Evolutionary conservation across 805 yeast genomes (phyloP), one percentile per base, ranked within the genome.

Genomic region (Kuraishia capsulata): DNA sequence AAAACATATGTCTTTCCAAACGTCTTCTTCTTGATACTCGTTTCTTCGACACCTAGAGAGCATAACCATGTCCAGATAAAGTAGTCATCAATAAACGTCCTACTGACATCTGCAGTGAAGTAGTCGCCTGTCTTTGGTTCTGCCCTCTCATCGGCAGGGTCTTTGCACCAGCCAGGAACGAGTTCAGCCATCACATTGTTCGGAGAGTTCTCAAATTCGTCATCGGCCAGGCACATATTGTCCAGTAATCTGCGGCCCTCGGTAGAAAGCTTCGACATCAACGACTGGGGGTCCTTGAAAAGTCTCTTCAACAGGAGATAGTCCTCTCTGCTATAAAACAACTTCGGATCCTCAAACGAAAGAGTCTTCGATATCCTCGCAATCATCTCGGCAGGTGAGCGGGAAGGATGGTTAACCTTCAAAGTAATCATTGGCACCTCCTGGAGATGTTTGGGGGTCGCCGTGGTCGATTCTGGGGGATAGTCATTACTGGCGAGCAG

Each of bases 51-150:
- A 0, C 85, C 85, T 19, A 86, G 54, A 2, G 87, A 72, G 1
- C 88, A 76, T 51, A 86, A 64, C 96, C 96, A 87, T 1, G 95
- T 74, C 96, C 96, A 87, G 21, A 86, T 84, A 51, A 80, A 87
- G 56, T 82, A 87, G 56, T 87, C 96, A 56, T 85, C 95, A 16
- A 87, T 75, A 4, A 84, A 70, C 1, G 83, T 80, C 42, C 83
- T 71, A 6, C 73, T 62, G 8, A 84, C 67, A n/a, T 54, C 51
- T 2, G 70, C 72, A 5, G 71, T 61, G 33, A 68, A 60, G 36
- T 56, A 63, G 40, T 55, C 61, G 4, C 49, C 47, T 28, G 26
- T 31, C 17, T 32, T 30, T 14, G 36, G 28, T 5, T 28, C 31
- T 11, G 10, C 11, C 26, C 26, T 11, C 3, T 40, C 26, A 8